Base-by-base conservation (phyloP, 164 flowering plant species). In the Brasenia schreberi region DNA sequence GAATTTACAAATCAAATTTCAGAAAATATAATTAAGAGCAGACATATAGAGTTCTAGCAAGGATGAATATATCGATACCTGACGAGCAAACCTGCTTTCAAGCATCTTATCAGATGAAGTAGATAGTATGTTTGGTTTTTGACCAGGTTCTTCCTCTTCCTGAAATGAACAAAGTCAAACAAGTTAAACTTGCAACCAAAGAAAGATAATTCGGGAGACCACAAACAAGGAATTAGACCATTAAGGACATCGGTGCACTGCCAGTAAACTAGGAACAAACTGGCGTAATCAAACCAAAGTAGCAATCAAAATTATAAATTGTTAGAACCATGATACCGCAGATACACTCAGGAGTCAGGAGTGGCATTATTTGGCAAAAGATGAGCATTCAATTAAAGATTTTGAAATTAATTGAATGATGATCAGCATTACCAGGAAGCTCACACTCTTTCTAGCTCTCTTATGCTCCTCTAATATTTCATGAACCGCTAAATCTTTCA, bases 51-150 rank as follows among this genome's bases (percentile, higher is more conserved):
- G 63, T 9, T 49, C 16, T 9, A 49, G 27, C 12, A 61, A 61
- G 33, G 17, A 61, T 18, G 18, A 10, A 7, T 18, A 61, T 61
- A 11, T 18, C 63, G 3, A 64, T 77, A 90, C 98, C 94, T 86
- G 96, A 65, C 81, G 85, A 63, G 90, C 88, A 81, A 90, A 90
- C 16, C 78, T 76, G 75, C 85, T 93, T 75, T 80, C 72, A 12
- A 86, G 87, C 62, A 87, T 77, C 77, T 85, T 85, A 75, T 82
- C 79, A 65, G 83, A 76, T n/a, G 89, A 82, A 72, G 72, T 66
- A 62, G 66, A 56, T 6, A 72, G 64, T 56, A 43, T 69, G 66
- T 70, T 69, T 70, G 80, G 70, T 72, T 78, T 77, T 16, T 62
- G 42, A 49, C 67, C 68, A 4, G 70, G 71, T 64, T 71, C 68